Percentiles rank a stretch among this genome's conserved stretches.
phyloP scores from a whole-genome alignment of 352 stramenopile species.

The Elongisporangium undulatum region DNA sequence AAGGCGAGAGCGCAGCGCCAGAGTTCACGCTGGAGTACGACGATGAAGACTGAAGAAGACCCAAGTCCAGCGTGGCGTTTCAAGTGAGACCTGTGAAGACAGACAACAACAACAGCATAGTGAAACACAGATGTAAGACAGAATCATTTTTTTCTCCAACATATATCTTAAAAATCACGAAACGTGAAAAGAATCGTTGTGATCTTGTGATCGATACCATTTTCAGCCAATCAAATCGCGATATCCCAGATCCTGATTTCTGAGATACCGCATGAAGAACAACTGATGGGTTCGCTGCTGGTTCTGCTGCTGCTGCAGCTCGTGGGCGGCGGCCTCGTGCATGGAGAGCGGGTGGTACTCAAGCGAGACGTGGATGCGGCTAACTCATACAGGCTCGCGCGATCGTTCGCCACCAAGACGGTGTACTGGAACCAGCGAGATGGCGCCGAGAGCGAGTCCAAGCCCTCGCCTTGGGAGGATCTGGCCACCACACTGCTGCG shows the following conservation, averaged over 20 bases:
- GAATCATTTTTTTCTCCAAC: too few relatives aligned
- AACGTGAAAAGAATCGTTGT: too few relatives aligned
- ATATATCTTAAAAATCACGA: too few relatives aligned
- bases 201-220: too few relatives aligned
- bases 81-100: too few relatives aligned
- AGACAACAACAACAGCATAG: too few relatives aligned
- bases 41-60: slow-evolving; percentile 54
- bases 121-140: too few relatives aligned
- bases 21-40: slow-evolving; percentile 80
- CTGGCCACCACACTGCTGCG: slow-evolving; percentile 11
- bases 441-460: slow-evolving; percentile 10
- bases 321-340: neutral
- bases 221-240: too few relatives aligned
- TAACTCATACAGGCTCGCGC: slow-evolving; percentile 13
- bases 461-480: slow-evolving; percentile 11
- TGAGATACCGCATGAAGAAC: too few relatives aligned
- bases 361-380: slow-evolving; percentile 7
- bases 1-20: slow-evolving; percentile 40
- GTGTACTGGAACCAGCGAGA: slow-evolving; percentile 52
- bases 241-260: too few relatives aligned
- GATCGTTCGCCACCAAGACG: slow-evolving; percentile 53
- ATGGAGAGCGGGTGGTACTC: slow-evolving; percentile 4
- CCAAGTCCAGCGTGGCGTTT: too few relatives aligned
- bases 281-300: neutral
- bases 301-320: neutral